phyloP scores from a whole-genome alignment of 2,329 filamentous ascomycete genomes.

The Bipolaris bicolor region DNA sequence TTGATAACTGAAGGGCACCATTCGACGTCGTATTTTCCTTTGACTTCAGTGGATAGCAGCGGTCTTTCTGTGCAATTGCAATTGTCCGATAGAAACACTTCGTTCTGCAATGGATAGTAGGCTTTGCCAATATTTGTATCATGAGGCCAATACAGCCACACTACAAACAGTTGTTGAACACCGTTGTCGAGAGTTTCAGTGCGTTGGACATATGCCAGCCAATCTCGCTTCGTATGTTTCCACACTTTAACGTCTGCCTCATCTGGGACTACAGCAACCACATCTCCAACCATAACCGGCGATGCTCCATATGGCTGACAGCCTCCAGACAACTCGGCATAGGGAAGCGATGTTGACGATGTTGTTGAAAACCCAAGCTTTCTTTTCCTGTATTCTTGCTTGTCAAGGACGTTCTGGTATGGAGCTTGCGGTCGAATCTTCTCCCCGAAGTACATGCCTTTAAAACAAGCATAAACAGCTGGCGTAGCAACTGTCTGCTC shows the following conservation, averaged over 20 bases:
- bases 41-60: constrained; percentile 62
- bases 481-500: constrained; percentile 70
- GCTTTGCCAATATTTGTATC: constrained; percentile 74
- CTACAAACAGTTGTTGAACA: constrained; percentile 62
- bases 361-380: constrained; percentile 26
- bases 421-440: constrained; percentile 52
- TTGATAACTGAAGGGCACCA: constrained; percentile 61
- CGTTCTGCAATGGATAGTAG: constrained; percentile 72
- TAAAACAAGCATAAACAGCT: constrained; percentile 69
- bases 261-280: constrained; percentile 56
- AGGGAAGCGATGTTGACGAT: background rate
- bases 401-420: constrained; percentile 5
- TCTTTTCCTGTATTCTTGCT: constrained; percentile 19
- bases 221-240: constrained; percentile 62
- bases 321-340: background rate
- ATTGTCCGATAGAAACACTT: constrained; percentile 77
- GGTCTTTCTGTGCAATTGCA: constrained; percentile 69
- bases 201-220: constrained; percentile 74
- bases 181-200: constrained; percentile 37
- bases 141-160: constrained; percentile 75
- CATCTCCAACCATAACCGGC: constrained; percentile 54
- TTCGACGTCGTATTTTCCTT: constrained; percentile 63
- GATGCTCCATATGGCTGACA: constrained; percentile 14
- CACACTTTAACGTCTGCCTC: constrained; percentile 59
- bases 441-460: constrained; percentile 64